phyloP scores from a whole-genome alignment of 768 basidiomycete species.

The Agaricus subrufescens region DNA sequence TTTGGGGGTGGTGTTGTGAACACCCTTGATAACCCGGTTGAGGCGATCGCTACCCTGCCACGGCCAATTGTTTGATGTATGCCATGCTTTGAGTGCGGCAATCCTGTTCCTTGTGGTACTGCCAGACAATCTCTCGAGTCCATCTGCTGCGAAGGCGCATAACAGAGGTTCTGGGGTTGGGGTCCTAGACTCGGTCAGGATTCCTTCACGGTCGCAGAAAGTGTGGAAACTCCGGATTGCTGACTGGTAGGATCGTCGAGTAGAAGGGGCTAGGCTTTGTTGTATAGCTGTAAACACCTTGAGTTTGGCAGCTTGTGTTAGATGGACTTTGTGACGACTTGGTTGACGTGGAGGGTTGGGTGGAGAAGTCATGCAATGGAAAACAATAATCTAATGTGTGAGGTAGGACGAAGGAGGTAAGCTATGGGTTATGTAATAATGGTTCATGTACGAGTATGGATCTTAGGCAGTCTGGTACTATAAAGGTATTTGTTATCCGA shows the following conservation, averaged over 20 bases:
- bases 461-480: background rate
- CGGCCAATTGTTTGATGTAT: slow-evolving; percentile 24
- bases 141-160: slow-evolving; percentile 19
- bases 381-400: background rate
- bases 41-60: slow-evolving; percentile 25
- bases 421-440: background rate
- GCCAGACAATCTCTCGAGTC: slow-evolving; percentile 11
- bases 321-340: too few species aligned
- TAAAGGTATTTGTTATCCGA: background rate
- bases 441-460: background rate
- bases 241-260: slow-evolving; percentile 20
- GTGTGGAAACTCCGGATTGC: slow-evolving; percentile 26
- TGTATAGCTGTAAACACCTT: background rate
- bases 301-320: too few species aligned
- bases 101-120: slow-evolving; percentile 25
- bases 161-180: slow-evolving; percentile 24
- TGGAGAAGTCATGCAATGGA: too few species aligned
- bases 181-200: slow-evolving; percentile 21
- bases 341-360: too few species aligned
- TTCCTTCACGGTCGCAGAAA: slow-evolving; percentile 23
- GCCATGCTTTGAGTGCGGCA: slow-evolving; percentile 27
- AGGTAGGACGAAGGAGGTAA: background rate
- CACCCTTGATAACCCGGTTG: slow-evolving; percentile 13
- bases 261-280: slow-evolving; percentile 2
- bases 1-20: background rate